Conservation (phyloP, 176 grass and related monocot genomes). For the Hordeum marinum region DNA sequence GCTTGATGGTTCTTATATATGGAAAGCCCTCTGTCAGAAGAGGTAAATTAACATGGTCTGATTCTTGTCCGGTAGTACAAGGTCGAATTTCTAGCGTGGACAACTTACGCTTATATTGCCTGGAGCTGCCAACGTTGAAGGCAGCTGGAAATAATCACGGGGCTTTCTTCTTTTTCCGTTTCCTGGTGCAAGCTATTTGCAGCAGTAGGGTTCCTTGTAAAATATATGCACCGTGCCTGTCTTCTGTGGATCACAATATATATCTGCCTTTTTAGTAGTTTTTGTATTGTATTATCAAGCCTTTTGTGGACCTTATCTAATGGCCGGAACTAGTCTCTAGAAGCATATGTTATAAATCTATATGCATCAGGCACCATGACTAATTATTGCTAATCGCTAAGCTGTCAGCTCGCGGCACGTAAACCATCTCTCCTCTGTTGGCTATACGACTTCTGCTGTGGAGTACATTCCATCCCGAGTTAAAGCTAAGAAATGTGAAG, state of each 20-base stretch:
- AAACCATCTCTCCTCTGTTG: too few relatives aligned
- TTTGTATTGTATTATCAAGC: conserved; percentile 22
- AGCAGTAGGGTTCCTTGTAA: conserved; percentile 31
- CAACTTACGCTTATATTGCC: background rate
- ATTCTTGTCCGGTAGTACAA: background rate
- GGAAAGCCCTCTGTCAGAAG: background rate
- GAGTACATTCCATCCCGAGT: too few relatives aligned
- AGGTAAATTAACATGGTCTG: background rate
- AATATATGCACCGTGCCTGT: conserved; percentile 38
- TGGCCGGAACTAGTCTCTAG: conserved; percentile 10
- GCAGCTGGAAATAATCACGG: conserved; percentile 37
- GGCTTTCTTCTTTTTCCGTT: background rate
- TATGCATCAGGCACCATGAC: background rate
- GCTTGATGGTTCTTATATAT: background rate
- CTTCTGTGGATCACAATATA: conserved; percentile 20
- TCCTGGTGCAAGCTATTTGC: conserved; percentile 1
- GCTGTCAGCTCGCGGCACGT: too few relatives aligned
- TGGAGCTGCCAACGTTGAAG: background rate
- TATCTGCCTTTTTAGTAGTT: background rate
- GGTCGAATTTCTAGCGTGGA: background rate
- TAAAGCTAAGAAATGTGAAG: too few relatives aligned
- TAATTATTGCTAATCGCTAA: background rate
- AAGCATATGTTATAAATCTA: background rate
- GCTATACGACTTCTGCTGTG: too few relatives aligned
- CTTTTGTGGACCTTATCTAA: background rate